Evolutionary conservation across 192 early-diverging fungal species (phyloP), one percentile per base, ranked within the genome.

Genomic region (Coemansia sp.): DNA sequence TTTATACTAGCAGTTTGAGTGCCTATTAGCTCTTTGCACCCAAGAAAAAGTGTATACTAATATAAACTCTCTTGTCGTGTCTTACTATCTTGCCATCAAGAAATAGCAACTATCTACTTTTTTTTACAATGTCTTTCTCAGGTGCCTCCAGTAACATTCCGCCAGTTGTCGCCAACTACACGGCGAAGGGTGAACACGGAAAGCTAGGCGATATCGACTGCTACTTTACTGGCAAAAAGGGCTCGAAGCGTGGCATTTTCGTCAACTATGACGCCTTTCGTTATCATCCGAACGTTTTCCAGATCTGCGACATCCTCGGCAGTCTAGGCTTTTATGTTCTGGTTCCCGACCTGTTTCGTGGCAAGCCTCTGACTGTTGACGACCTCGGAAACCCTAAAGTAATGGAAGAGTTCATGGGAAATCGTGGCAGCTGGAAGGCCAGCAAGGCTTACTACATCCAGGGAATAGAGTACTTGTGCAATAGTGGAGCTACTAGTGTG

Each of bases 241-340:
- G 40, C 31, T 75, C 90, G 38, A 85, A 88, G 83, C 87, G 87
- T 11, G 89, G 81, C n/a, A 63, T 93, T 63, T 47, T 93, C 4
- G 78, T 87, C 69, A 86, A 88, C 74, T 92, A 92, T 64, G 92
- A 93, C 64, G 82, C 92, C 62, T 93, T 91, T 75, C 88, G 86
- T 2, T 81, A 80, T 58, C 83, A 87, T 66, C 76, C 85, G 22
- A 91, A 92, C 57, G 85, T 86, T 29, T 63, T 81, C 71, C 92
- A 93, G 75, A 87, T 90, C 53, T 85, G 87, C 71, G 88, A 87
- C 68, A 84, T 77, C 53, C 87, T 85, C 12, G 83, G 62, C 50
- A 71, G 31, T 38, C 78, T 58, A 66, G 89, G 90, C 18, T 91
- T 82, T 78, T 82, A 81, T 49, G 82, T 93, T 0, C 74, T 88